Base-by-base conservation (phyloP, 2,329 filamentous ascomycete species). In the Clonostachys chloroleuca region DNA sequence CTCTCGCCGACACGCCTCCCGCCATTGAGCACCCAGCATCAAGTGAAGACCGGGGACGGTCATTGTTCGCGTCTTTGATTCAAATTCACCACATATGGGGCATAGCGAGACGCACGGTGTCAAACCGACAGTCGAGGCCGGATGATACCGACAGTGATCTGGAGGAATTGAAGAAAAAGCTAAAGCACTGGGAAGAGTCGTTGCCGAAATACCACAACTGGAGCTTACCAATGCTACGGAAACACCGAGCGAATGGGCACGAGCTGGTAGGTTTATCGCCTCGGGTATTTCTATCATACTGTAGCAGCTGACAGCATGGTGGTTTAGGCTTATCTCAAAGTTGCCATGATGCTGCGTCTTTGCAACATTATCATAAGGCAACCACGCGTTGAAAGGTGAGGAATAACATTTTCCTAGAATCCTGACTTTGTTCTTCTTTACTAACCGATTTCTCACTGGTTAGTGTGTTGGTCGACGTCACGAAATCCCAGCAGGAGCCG, bases 1-100 rank as follows among this genome's bases (percentile, higher is more conserved):
- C 77, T 1, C 68, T 81, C 30, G 74, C 76, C 34, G 76, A 73
- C 14, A 80, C 78, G 0, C 72, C 68, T 1, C 74, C 77, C 0
- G 77, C 76, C 2, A 59, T 69, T 5, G 68, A 68, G 3, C 66
- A 77, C 17, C 74, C 75, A 0, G 55, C 56, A 1, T 63, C 79
- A 6, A 63, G 72, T 34, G 60, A 58, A 7, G 67, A 74, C 40
- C 63, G 65, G 4, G 63, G 68, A 10, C 67, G 77, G 12, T 80
- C 78, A 0, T 61, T 81, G 2, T 81, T 81, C 51, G 78, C 77
- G 1, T 74, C 73, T 1, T 58, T 81, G 4, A 76, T 81, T 52
- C 77, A 81, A 50, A 71, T 73, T 14, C 77, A 80, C 47, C 67
- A 75, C 46, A 70, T 75, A 47, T 81, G 78, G 78, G 77, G 77